Base-by-base conservation (phyloP, 192 early-diverging fungal genomes). In the Coemansia sp. region DNA sequence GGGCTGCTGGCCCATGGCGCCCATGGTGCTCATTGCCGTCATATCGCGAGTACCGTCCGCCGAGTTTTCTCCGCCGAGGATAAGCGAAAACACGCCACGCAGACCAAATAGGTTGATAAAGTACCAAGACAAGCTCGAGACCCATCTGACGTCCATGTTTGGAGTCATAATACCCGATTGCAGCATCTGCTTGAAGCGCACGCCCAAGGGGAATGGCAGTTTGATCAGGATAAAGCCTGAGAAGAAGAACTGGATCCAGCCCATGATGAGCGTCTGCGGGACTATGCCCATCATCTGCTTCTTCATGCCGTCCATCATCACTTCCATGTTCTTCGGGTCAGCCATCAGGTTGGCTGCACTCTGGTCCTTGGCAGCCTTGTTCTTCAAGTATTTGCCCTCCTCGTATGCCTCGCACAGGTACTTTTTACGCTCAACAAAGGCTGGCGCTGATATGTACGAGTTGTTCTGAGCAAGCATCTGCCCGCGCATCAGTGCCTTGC, bases 211-310 rank as follows among this genome's bases (percentile, higher is more conserved):
- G 76, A 99, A 99, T 28, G 96, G 96, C 61, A 99, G 85, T 71
- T 94, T 95, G 79, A 96, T 94, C 55, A 97, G 85, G 37, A 99
- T 88, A 73, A 99, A 99, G 58, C 96, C 96, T 23, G 92, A 92
- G 80, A 99, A 99, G 85, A 99, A 99, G 82, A 94, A 97, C 62
- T 93, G 94, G 82, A 99, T 93, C 95, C 95, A 99, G 33, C 87
- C 91, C 97, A 99, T 99, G 81, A 99, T 97, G 9, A 99, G 73
- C 43, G 93, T 96, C 78, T 99, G 97, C 43, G 97, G 97, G n/a
- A 99, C 88, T 79, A 99, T 92, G 84, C 94, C 96, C 70, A 89
- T 88, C 85, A 99, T 89, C 83, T 95, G 93, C 83, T 96, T 94
- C 85, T 97, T 99, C 93, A 97, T 92, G 70, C 91, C 91, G 26